A percentile compares a stretch with the other conserved stretches of the same genome.
Conservation (phyloP, 1,284 basidiomycete species). For the Vanrija sp. region DNA sequence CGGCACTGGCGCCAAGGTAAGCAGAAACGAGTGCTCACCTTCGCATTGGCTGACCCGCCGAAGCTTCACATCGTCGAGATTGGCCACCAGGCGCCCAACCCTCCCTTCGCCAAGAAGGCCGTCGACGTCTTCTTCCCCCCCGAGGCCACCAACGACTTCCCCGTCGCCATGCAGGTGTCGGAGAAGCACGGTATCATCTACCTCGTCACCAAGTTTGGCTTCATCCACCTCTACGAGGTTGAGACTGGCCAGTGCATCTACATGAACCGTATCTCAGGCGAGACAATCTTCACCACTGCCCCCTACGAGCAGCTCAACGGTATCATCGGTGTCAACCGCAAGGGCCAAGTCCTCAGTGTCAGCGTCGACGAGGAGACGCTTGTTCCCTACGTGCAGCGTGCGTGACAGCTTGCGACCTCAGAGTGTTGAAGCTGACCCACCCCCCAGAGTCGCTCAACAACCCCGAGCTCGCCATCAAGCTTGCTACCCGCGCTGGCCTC, state of each 20-base stretch:
- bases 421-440: constrained; percentile 11
- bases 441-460: constrained; percentile 78
- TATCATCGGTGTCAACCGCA: constrained; percentile 99
- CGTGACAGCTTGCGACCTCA: constrained; percentile 14
- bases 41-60: constrained; percentile 1
- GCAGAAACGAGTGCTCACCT: constrained; percentile 23
- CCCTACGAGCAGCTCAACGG: constrained; percentile 92
- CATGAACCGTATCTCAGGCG: constrained; percentile 99
- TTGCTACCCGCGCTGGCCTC: constrained; percentile 93
- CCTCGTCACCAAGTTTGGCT: constrained; percentile 97
- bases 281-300: constrained; percentile 98
- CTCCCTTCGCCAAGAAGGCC: constrained; percentile 95
- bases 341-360: constrained; percentile 96
- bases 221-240: constrained; percentile 98
- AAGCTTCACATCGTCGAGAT: constrained; percentile 98
- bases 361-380: constrained; percentile 95
- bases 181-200: constrained; percentile 96
- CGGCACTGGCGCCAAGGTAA: constrained; percentile 90
- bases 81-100: constrained; percentile 91
- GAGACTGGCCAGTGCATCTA: constrained; percentile 98
- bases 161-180: constrained; percentile 99
- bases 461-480: constrained; percentile 95
- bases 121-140: constrained; percentile 99
- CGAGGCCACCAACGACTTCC: constrained; percentile 97
- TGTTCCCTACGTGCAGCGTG: constrained; percentile 83